Base-by-base conservation (phyloP, 805 yeast genomes). In the Yarrowia deformans region DNA sequence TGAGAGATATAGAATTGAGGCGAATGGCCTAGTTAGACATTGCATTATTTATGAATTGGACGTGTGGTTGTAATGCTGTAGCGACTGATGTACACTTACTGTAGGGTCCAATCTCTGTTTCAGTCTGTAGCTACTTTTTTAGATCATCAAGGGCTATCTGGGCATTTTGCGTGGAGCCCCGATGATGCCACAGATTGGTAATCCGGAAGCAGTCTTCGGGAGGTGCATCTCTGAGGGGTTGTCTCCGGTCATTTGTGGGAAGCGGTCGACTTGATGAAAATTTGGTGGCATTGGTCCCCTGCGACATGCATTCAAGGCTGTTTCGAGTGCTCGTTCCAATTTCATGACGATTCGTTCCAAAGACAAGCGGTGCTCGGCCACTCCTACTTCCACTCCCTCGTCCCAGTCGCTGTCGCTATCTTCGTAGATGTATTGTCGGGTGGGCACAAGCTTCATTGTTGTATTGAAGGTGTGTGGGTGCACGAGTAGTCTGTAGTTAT, bases 11-110 rank as follows among this genome's bases (percentile, higher is more conserved):
- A 60, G 66, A 60, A 45, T 32, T 60, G 66, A 43, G 66, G 66
- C 66, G 66, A 13, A 43, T 60, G 66, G 66, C 66, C 66, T 60
- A 60, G 42, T 60, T 60, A 60, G 66, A 60, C 66, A 60, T 60
- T 60, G 66, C 66, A 60, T 60, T 60, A 60, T 60, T 60, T 60
- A 60, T 60, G 66, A 43, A 32, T 45, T 34, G 18, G 10, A 3
- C 9, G 3, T 8, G 55, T 16, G 14, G 9, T 18, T 18, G 40
- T 35, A 37, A n/a, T n/a, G n/a, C n/a, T n/a, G n/a, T n/a, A n/a
- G n/a, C n/a, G n/a, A n/a, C n/a, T n/a, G n/a, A n/a, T n/a, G n/a
- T n/a, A n/a, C n/a, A n/a, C n/a, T n/a, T n/a, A n/a, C n/a, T n/a
- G n/a, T n/a, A n/a, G n/a, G n/a, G n/a, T n/a, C n/a, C n/a, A n/a